These are phyloP conservation scores for Taphrina confusa DNA, from an alignment of 1,139 yeast species.

Conservation along the genomic window DNA sequence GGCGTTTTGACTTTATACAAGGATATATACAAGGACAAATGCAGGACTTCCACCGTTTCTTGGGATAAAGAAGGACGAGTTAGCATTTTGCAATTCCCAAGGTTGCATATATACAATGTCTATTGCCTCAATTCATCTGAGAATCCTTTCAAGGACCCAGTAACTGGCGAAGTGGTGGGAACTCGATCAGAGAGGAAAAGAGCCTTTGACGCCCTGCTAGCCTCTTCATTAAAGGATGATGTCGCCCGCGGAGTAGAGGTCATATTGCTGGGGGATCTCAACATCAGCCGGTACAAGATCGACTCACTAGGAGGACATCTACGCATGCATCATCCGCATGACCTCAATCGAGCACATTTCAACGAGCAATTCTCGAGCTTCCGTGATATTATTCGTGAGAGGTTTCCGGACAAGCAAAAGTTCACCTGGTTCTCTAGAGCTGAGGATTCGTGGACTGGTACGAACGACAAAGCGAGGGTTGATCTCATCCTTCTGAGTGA, in stretches of 20 bases:
- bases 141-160: slow-evolving; percentile 11
- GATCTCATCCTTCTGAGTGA: slow-evolving; percentile 13
- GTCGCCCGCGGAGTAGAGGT: not conserved
- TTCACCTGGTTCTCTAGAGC: slow-evolving; percentile 31
- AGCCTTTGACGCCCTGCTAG: slow-evolving; percentile 8
- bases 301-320: slow-evolving; percentile 22
- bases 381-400: slow-evolving; percentile 18
- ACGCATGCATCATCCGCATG: slow-evolving; percentile 12
- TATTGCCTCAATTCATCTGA: slow-evolving; percentile 27
- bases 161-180: slow-evolving; percentile 10
- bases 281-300: slow-evolving; percentile 21
- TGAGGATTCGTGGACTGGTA: slow-evolving; percentile 22
- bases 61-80: slow-evolving; percentile 34
- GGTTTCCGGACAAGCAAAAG: slow-evolving; percentile 10
- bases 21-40: not conserved
- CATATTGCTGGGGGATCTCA: slow-evolving; percentile 18
- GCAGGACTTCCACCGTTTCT: not conserved
- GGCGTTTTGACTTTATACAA: slow-evolving; percentile 24
- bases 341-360: slow-evolving; percentile 24
- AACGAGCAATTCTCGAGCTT: slow-evolving; percentile 8
- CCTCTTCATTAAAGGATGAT: not conserved
- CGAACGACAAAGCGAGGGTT: slow-evolving; percentile 25
- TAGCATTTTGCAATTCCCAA: slow-evolving; percentile 1
- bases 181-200: slow-evolving; percentile 26
- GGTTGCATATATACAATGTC: slow-evolving; percentile 18